Evolutionary conservation across 106 monocot species (phyloP).

Genomic region (Acorus gramineus): DNA sequence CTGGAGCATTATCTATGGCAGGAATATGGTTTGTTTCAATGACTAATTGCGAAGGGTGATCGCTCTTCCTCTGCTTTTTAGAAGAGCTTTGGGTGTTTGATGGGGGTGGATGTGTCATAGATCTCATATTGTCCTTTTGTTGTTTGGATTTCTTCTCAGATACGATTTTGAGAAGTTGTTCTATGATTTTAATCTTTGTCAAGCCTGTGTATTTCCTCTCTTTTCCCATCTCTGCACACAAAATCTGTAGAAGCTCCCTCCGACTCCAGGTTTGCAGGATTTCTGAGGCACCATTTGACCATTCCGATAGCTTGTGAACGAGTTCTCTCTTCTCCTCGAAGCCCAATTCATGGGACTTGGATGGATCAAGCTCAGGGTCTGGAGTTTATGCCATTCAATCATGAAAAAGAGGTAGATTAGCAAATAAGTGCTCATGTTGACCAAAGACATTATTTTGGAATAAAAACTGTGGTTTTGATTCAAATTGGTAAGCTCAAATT

Average conservation of each 20-base stretch:
- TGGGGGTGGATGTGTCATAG: conserved; percentile 5
- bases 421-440: no score
- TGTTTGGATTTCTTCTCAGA: conserved; percentile 42
- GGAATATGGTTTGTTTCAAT: no score
- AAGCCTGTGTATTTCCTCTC: conserved; percentile 87
- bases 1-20: no score
- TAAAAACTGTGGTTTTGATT: no score
- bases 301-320: conserved; percentile 46
- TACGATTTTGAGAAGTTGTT: conserved; percentile 55
- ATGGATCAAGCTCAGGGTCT: conserved; percentile 54
- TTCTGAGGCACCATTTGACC: conserved; percentile 50
- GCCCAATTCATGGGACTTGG: conserved; percentile 53
- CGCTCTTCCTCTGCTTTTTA: no score
- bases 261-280: conserved; percentile 82
- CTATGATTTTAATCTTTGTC: conserved; percentile 70
- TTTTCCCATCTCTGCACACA: conserved; percentile 82
- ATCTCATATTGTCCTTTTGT: conserved; percentile 19
- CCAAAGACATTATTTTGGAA: no score
- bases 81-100: background rate
- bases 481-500: no score
- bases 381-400: background rate
- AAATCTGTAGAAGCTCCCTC: conserved; percentile 69
- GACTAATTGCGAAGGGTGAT: no score
- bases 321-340: conserved; percentile 63
- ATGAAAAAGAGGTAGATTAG: no score